Evolutionary conservation across 2,329 filamentous ascomycete genomes (phyloP).

Genomic region (Teratosphaeriaceae sp.): DNA sequence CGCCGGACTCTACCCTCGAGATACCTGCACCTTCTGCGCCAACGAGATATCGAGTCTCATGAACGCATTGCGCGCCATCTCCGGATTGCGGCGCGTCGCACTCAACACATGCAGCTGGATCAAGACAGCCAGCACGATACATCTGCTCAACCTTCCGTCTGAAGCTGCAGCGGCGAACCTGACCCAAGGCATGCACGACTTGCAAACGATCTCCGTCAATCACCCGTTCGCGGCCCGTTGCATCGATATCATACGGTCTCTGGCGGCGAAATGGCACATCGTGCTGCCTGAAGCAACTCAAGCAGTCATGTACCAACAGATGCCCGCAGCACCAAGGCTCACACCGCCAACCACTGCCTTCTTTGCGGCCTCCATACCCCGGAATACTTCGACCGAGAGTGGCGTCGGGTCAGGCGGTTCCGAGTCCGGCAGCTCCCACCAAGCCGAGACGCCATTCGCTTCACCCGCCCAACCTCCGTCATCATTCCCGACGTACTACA

Average conservation of each 20-base stretch:
- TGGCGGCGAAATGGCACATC: slow-evolving; percentile 39
- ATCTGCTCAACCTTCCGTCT: slow-evolving; percentile 39
- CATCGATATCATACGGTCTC: slow-evolving; percentile 36
- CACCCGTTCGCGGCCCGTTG: slow-evolving; percentile 38
- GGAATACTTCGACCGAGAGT: slow-evolving; percentile 20
- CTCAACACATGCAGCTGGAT: slow-evolving; percentile 35
- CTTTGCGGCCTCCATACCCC: slow-evolving; percentile 25
- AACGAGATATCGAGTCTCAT: slow-evolving; percentile 39
- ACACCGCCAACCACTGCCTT: slow-evolving; percentile 23
- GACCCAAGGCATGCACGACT: slow-evolving; percentile 35
- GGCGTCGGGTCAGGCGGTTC: slow-evolving; percentile 3
- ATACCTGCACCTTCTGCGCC: slow-evolving; percentile 53
- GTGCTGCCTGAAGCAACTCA: slow-evolving; percentile 33
- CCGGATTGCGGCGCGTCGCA: slow-evolving; percentile 35
- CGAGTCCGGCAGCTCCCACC: slow-evolving; percentile 16
- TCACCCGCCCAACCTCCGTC: slow-evolving; percentile 11
- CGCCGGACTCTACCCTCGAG: slow-evolving; percentile 56
- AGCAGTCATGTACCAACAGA: slow-evolving; percentile 20
- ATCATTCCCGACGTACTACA: slow-evolving; percentile 21
- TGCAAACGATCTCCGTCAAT: slow-evolving; percentile 38
- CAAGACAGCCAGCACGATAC: slow-evolving; percentile 38
- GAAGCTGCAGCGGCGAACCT: slow-evolving; percentile 32
- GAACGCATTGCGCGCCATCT: slow-evolving; percentile 37
- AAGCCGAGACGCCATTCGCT: slow-evolving; percentile 18
- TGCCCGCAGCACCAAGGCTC: slow-evolving; percentile 8